A percentile compares a stretch with the other conserved stretches of the same genome.
These are phyloP conservation scores for Plenodomus lindquistii DNA, from an alignment of 2,329 filamentous ascomycete species.

Conservation along the genomic window DNA sequence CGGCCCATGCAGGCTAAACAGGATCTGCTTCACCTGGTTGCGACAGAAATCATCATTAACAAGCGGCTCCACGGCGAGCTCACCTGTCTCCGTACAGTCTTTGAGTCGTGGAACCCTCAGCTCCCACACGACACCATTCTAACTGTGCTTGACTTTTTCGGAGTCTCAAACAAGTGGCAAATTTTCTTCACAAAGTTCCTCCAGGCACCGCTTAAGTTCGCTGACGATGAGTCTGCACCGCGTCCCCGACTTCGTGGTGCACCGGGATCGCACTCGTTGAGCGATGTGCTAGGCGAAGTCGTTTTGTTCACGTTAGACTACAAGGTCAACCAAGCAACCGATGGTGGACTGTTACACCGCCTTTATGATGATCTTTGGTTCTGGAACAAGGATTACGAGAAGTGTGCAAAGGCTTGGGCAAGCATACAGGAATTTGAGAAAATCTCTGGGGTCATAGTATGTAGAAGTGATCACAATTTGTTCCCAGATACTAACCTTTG, in stretches of 20 bases:
- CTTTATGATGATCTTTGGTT: conserved; percentile 57
- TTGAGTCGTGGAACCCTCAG: conserved; percentile 36
- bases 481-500: neutral
- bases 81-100: conserved; percentile 36
- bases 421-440: conserved; percentile 49
- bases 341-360: conserved; percentile 50
- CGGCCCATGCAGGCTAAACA: conserved; percentile 39
- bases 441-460: conserved; percentile 48
- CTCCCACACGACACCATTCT: conserved; percentile 53
- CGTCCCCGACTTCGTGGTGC: conserved; percentile 50
- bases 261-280: conserved; percentile 52
- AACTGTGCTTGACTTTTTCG: conserved; percentile 50
- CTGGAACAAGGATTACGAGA: conserved; percentile 48
- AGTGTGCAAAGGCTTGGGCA: conserved; percentile 50
- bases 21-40: conserved; percentile 33
- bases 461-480: too few species aligned
- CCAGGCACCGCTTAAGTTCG: conserved; percentile 52
- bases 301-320: conserved; percentile 54
- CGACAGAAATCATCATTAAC: conserved; percentile 39
- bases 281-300: conserved; percentile 54
- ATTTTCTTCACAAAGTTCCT: conserved; percentile 53
- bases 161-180: conserved; percentile 49
- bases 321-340: conserved; percentile 49
- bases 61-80: conserved; percentile 33
- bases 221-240: conserved; percentile 39